phyloP scores from a whole-genome alignment of 345 rosid species.

The Hevea brasiliensis region DNA sequence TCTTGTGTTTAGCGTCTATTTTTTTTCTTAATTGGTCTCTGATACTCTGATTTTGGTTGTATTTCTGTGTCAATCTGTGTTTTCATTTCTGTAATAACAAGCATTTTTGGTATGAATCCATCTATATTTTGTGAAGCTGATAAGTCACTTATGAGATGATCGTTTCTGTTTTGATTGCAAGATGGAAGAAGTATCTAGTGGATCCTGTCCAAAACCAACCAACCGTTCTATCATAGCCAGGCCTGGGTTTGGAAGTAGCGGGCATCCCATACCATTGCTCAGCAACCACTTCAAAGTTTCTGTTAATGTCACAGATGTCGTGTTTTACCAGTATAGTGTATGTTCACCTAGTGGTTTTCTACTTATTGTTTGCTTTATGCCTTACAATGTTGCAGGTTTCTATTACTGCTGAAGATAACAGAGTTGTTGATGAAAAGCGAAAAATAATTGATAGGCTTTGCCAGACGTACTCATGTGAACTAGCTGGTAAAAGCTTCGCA shows the following conservation, averaged over 20 bases:
- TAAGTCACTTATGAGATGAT: too few species aligned
- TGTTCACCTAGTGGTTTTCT: conserved; percentile 27
- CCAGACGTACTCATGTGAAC: conserved; percentile 25
- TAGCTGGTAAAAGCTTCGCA: conserved; percentile 29
- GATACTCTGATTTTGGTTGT: too few species aligned
- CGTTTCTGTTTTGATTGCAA: conserved; percentile 10
- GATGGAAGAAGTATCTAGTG: conserved; percentile 41
- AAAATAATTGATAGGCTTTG: conserved; percentile 24
- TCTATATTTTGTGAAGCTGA: too few species aligned
- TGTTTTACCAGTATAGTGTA: conserved; percentile 76
- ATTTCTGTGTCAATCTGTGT: too few species aligned
- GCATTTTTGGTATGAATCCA: too few species aligned
- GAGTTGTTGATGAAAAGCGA: conserved; percentile 24
- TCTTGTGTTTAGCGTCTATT: too few species aligned
- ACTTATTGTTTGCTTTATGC: conserved; percentile 4
- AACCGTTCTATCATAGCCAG: conserved; percentile 50
- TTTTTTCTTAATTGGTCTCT: too few species aligned
- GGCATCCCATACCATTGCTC: conserved; percentile 47
- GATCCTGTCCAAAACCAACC: conserved; percentile 36
- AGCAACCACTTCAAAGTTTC: conserved; percentile 67
- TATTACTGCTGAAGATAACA: conserved; percentile 21
- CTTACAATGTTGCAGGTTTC: conserved; percentile 11
- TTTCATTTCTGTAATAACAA: too few species aligned
- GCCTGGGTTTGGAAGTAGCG: conserved; percentile 48
- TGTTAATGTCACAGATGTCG: conserved; percentile 46